A percentile compares a stretch with the other conserved stretches of the same genome.
Evolutionary conservation across 257 asterid genomes (phyloP).

Genomic region (Apocynum venetum): DNA sequence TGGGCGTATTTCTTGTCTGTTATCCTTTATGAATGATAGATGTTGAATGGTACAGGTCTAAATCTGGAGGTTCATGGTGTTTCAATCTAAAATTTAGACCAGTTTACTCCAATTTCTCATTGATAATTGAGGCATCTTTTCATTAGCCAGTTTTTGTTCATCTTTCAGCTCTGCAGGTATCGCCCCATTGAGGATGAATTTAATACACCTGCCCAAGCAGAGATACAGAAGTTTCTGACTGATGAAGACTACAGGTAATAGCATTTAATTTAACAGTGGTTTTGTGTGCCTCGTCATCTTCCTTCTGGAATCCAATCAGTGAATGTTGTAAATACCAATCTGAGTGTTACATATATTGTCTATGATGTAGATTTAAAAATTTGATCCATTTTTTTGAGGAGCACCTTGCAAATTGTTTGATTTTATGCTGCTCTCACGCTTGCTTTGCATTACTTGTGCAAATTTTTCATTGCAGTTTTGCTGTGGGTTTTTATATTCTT

Average conservation of each 20-base stretch:
- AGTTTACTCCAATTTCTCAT: background rate
- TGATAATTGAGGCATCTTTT: background rate
- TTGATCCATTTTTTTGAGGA: background rate
- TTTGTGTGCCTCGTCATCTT: background rate
- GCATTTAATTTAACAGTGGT: background rate
- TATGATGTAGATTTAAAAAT: background rate
- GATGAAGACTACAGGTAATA: slow-evolving; percentile 87
- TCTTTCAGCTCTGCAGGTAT: slow-evolving; percentile 76
- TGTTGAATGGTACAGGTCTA: background rate
- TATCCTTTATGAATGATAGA: background rate
- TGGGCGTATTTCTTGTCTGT: background rate
- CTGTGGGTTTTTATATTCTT: slow-evolving; percentile 83
- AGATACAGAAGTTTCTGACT: slow-evolving; percentile 72
- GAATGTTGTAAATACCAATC: background rate
- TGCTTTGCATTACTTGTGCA: slow-evolving; percentile 19
- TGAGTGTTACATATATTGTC: background rate
- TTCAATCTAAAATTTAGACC: background rate
- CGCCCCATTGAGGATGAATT: slow-evolving; percentile 86
- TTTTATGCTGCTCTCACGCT: background rate
- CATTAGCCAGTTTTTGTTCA: background rate
- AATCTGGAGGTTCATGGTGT: background rate
- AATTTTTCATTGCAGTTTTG: slow-evolving; percentile 47
- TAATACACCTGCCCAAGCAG: slow-evolving; percentile 63
- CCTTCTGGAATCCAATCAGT: background rate
- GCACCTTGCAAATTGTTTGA: background rate